phyloP scores from a whole-genome alignment of 495 filamentous ascomycete species.

The Penicillium pancosmium region DNA sequence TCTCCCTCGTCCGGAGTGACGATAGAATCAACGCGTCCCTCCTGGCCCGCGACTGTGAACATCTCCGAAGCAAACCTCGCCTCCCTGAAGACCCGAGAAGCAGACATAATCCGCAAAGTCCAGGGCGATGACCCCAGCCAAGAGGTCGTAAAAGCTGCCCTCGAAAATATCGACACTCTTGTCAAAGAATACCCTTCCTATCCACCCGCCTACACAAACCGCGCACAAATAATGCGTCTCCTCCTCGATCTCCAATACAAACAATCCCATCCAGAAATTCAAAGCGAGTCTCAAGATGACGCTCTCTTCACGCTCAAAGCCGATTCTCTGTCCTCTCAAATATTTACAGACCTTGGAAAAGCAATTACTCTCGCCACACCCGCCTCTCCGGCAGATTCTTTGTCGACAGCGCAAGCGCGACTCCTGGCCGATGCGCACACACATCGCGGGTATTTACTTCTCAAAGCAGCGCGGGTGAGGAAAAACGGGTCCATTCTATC shows the following conservation, averaged over 20 bases:
- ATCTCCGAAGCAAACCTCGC: slow-evolving; percentile 27
- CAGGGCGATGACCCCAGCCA: slow-evolving; percentile 20
- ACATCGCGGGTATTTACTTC: slow-evolving; percentile 73
- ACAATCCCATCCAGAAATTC: slow-evolving; percentile 7
- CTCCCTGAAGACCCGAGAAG: slow-evolving; percentile 31
- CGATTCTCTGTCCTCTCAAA: slow-evolving; percentile 28
- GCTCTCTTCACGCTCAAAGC: slow-evolving; percentile 26
- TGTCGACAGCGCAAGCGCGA: slow-evolving; percentile 63
- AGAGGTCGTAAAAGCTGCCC: slow-evolving; percentile 31
- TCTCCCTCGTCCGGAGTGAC: slow-evolving; percentile 56
- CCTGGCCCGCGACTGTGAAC: slow-evolving; percentile 51
- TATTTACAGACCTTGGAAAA: slow-evolving; percentile 63
- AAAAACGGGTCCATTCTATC: slow-evolving; percentile 8
- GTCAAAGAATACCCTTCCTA: slow-evolving; percentile 64
- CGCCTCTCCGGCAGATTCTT: slow-evolving; percentile 41
- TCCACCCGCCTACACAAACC: slow-evolving; percentile 75
- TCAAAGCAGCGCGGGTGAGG: slow-evolving; percentile 59
- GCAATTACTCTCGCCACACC: slow-evolving; percentile 72
- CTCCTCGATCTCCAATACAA: slow-evolving; percentile 30
- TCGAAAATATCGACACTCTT: slow-evolving; percentile 53
- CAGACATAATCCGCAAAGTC: slow-evolving; percentile 35
- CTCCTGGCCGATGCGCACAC: slow-evolving; percentile 73
- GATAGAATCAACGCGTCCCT: slow-evolving; percentile 60
- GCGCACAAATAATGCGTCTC: slow-evolving; percentile 70
- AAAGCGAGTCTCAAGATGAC: slow-evolving; percentile 12